Base-by-base conservation (phyloP, 257 asterid genomes). In the Nicotiana knightiana region DNA sequence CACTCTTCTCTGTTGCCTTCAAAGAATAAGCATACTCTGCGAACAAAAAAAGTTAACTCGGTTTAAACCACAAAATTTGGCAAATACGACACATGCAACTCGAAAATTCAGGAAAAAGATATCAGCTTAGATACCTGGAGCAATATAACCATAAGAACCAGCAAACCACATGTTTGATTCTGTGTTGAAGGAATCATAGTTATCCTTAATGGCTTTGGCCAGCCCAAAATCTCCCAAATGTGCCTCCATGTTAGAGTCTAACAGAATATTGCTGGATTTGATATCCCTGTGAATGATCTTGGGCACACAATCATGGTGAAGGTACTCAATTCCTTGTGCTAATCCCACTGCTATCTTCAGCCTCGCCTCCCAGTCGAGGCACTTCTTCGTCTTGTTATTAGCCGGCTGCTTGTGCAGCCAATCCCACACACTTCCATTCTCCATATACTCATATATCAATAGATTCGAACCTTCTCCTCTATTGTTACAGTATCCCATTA, bases 181-280 rank as follows among this genome's bases (percentile, higher is more conserved):
- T 10, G 97, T 92, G 68, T 90, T 87, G 1, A 84, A 51, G n/a
- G 97, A 90, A 79, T 93, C 97, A 6, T 79, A 83, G 62, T 87
- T 88, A 54, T 88, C 92, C 0, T 83, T 84, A 81, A 93, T 78
- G 70, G 90, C 85, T 85, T 95, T 95, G 1, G 99, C 99, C 81
- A 95, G 90, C 46, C 99, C 99, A 24, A 93, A 95, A 86, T 95
- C 98, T 18, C 99, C 99, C 88, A 95, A 76, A 87, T 92, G 99
- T 53, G 99, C 97, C 82, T 91, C 99, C 96, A 93, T 87, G 83
- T 92, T 87, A 6, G 91, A 90, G 81, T 95, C 99, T 61, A 95
- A 77, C 88, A 95, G 79, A 55, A 95, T 76, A 59, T 95, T 95
- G 86, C 97, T 91, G 26, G 98, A 90, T 89, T 95, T 95, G 26